phyloP scores from a whole-genome alignment of 768 basidiomycete genomes.

The Suillus subaureus region DNA sequence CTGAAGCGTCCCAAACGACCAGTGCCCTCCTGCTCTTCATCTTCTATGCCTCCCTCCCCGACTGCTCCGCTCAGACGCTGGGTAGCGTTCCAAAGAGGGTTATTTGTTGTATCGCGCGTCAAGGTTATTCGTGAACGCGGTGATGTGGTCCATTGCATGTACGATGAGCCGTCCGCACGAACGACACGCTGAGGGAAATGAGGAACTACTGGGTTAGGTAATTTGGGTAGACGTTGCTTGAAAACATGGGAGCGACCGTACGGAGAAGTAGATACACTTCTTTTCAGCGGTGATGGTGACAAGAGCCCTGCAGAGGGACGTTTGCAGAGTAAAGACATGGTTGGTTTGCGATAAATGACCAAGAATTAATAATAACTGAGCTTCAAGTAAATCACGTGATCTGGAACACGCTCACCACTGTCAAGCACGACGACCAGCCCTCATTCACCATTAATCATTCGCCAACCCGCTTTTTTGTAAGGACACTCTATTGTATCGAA shows the following conservation, averaged over 20 bases:
- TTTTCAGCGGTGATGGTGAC: neutral
- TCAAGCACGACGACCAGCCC: neutral
- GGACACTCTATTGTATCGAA: neutral
- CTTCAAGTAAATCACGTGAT: constrained; percentile 1
- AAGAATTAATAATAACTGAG: neutral
- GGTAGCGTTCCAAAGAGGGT: constrained; percentile 83
- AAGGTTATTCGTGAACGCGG: constrained; percentile 76
- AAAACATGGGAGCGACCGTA: constrained; percentile 86
- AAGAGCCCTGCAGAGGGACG: neutral
- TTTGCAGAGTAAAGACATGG: constrained; percentile 2
- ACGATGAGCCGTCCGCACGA: constrained; percentile 87
- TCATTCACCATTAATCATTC: neutral
- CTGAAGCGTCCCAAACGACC: constrained; percentile 84
- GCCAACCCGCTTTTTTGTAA: neutral
- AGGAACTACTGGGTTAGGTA: constrained; percentile 85
- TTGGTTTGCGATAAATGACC: neutral
- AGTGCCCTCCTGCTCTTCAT: constrained; percentile 70
- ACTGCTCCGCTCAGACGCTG: constrained; percentile 50
- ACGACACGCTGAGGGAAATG: constrained; percentile 86
- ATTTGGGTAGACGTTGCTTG: constrained; percentile 63
- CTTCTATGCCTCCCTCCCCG: constrained; percentile 42
- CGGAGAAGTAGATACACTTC: constrained; percentile 59
- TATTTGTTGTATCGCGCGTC: constrained; percentile 87
- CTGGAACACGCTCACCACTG: neutral
- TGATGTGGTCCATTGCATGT: constrained; percentile 87